Evolutionary conservation across 2,329 filamentous ascomycete species (phyloP).

Genomic region (Peltaster fructicola): DNA sequence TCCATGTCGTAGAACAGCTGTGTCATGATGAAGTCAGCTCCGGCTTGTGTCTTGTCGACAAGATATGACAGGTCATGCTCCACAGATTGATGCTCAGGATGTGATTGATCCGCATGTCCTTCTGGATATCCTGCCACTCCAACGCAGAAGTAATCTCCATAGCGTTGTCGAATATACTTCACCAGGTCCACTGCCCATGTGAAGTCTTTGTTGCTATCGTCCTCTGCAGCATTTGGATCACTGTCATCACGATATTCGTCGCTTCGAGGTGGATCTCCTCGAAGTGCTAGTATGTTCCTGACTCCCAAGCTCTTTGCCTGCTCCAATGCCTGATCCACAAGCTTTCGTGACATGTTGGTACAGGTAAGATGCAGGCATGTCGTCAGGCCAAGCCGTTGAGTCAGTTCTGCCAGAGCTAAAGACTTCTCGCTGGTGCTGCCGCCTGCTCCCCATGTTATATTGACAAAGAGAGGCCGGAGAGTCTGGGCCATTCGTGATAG

Average conservation of each 20-base stretch:
- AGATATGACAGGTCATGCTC: slow-evolving; percentile 63
- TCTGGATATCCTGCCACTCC: slow-evolving; percentile 92
- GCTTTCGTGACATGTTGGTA: slow-evolving; percentile 80
- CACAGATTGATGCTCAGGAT: slow-evolving; percentile 58
- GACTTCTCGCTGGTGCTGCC: slow-evolving; percentile 83
- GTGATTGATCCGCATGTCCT: slow-evolving; percentile 79
- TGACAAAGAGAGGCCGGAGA: slow-evolving; percentile 82
- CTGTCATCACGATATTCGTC: slow-evolving; percentile 66
- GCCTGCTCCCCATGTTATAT: slow-evolving; percentile 93
- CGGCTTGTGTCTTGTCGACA: slow-evolving; percentile 76
- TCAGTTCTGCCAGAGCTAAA: slow-evolving; percentile 85
- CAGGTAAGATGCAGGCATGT: slow-evolving; percentile 94
- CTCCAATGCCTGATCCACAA: slow-evolving; percentile 78
- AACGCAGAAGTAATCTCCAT: slow-evolving; percentile 91
- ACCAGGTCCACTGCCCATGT: slow-evolving; percentile 81
- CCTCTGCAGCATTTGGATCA: slow-evolving; percentile 32
- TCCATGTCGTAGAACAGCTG: slow-evolving; percentile 88
- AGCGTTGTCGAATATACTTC: slow-evolving; percentile 64
- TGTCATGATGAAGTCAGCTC: slow-evolving; percentile 96
- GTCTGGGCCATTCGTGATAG: slow-evolving; percentile 89
- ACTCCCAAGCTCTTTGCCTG: slow-evolving; percentile 83
- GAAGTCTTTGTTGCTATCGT: slow-evolving; percentile 57
- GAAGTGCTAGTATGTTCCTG: slow-evolving; percentile 78
- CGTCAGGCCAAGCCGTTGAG: slow-evolving; percentile 76
- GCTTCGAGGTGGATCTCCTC: slow-evolving; percentile 77